Evolutionary conservation across 768 basidiomycete genomes (phyloP).

Genomic region (Boletales sp.): DNA sequence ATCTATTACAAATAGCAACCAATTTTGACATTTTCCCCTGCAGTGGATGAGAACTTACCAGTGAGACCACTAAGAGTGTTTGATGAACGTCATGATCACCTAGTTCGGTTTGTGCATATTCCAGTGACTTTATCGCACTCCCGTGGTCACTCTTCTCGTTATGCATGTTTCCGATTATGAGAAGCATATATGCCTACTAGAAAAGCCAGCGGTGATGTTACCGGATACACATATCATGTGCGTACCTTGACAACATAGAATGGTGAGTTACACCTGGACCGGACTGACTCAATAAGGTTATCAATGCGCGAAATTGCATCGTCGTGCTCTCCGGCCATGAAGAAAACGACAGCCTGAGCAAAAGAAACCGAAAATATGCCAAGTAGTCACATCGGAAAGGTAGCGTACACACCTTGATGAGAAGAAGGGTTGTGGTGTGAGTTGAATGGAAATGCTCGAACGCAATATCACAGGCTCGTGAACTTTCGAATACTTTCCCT

Average conservation of each 20-base stretch:
- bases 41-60: background rate
- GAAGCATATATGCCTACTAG: constrained; percentile 6
- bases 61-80: background rate
- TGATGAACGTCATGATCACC: no score
- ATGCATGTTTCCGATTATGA: constrained; percentile 2
- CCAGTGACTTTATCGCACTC: background rate
- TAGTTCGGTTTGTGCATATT: background rate
- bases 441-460: background rate
- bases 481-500: background rate
- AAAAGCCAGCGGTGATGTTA: background rate
- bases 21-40: no score
- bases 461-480: constrained; percentile 1
- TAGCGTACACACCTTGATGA: constrained; percentile 2
- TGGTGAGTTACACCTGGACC: background rate
- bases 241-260: background rate
- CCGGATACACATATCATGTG: background rate
- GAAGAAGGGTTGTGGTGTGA: background rate
- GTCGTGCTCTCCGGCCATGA: no score
- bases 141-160: background rate
- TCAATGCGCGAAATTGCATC: constrained; percentile 7
- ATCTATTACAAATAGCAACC: background rate
- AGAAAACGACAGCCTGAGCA: constrained; percentile 2
- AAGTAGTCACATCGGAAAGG: background rate
- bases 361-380: background rate
- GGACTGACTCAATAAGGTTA: background rate